These are phyloP conservation scores for Podosphaera aphanis DNA, from an alignment of 2,329 filamentous ascomycete genomes.

Conservation along the genomic window DNA sequence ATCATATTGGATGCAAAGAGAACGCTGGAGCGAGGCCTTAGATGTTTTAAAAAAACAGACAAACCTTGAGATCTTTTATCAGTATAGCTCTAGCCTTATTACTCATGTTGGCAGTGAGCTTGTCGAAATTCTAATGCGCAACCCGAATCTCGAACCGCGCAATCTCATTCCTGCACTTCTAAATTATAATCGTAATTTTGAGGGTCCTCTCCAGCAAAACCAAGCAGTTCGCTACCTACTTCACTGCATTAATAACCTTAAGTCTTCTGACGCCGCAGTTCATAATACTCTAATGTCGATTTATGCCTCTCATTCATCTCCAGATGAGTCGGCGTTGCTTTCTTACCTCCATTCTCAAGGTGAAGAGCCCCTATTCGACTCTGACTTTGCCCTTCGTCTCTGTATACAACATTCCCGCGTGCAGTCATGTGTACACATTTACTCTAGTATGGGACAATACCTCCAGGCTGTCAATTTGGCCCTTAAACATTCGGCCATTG, in stretches of 20 bases:
- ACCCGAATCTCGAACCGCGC: constrained; percentile 60
- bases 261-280: constrained; percentile 61
- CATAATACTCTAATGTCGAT: constrained; percentile 96
- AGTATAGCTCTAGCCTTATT: constrained; percentile 93
- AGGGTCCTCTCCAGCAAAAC: constrained; percentile 47
- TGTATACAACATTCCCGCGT: constrained; percentile 90
- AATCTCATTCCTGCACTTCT: constrained; percentile 81
- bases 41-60: constrained; percentile 81
- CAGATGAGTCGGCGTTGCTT: constrained; percentile 65
- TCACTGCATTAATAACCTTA: constrained; percentile 71
- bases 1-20: constrained; percentile 90
- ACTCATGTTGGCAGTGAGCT: constrained; percentile 62
- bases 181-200: constrained; percentile 68
- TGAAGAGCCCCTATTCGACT: constrained; percentile 69
- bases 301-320: constrained; percentile 65
- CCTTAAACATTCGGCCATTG: constrained; percentile 68
- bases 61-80: constrained; percentile 81
- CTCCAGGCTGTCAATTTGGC: constrained; percentile 82
- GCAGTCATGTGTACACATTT: constrained; percentile 88
- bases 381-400: constrained; percentile 81
- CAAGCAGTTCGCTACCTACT: constrained; percentile 86
- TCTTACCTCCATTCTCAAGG: constrained; percentile 80
- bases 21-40: constrained; percentile 73
- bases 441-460: constrained; percentile 89
- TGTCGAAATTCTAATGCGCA: constrained; percentile 89